phyloP scores from a whole-genome alignment of 1,139 yeast genomes.

The Kurtzmaniella natalensis region DNA sequence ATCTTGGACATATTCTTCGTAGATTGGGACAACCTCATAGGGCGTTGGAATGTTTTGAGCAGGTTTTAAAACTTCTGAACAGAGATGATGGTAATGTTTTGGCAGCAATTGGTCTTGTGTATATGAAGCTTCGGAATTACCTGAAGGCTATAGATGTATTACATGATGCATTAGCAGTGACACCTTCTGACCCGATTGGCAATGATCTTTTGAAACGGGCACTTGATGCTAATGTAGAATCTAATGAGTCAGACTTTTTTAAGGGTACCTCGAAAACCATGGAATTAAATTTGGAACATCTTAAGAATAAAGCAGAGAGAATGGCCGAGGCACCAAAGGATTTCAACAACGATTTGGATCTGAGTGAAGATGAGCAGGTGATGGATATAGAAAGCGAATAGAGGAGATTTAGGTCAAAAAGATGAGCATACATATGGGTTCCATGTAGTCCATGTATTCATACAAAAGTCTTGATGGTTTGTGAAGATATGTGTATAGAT shows the following conservation, averaged over 20 bases:
- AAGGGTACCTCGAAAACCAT: neutral
- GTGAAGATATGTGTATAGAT: too few species aligned
- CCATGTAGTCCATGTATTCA: too few species aligned
- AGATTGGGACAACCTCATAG: slow-evolving; percentile 57
- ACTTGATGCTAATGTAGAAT: slow-evolving; percentile 54
- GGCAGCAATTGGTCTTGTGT: slow-evolving; percentile 80
- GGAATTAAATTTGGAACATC: slow-evolving; percentile 1
- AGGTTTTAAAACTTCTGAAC: slow-evolving; percentile 66
- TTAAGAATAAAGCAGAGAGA: slow-evolving; percentile 5
- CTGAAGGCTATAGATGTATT: slow-evolving; percentile 69
- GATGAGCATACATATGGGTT: too few species aligned
- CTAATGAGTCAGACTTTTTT: slow-evolving; percentile 1
- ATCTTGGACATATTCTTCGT: slow-evolving; percentile 88
- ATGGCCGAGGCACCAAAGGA: slow-evolving; percentile 29
- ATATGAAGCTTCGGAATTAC: slow-evolving; percentile 63
- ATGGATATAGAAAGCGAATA: slow-evolving; percentile 64
- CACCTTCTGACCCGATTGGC: slow-evolving; percentile 83
- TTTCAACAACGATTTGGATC: slow-evolving; percentile 48
- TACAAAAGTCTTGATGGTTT: too few species aligned
- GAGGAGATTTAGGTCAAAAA: neutral
- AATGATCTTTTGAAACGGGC: slow-evolving; percentile 79
- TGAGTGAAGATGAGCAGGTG: slow-evolving; percentile 56
- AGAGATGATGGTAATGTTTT: slow-evolving; percentile 68
- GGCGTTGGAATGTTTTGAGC: slow-evolving; percentile 72
- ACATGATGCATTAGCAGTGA: slow-evolving; percentile 76